These are phyloP conservation scores for Fusarium sp. DNA, from an alignment of 2,329 filamentous ascomycete species.

Conservation along the genomic window DNA sequence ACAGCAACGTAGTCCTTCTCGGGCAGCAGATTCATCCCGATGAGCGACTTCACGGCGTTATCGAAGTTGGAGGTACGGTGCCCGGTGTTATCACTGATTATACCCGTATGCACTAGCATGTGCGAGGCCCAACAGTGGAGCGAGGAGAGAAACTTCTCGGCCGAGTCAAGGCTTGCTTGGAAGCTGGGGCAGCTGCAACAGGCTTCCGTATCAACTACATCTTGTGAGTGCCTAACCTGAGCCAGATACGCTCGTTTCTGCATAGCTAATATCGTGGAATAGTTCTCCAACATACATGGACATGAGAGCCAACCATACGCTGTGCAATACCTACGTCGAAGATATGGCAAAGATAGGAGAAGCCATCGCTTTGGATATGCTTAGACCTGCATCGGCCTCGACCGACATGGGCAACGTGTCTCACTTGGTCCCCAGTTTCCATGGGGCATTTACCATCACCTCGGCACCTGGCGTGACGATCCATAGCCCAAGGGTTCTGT, in stretches of 20 bases:
- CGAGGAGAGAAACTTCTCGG: background rate
- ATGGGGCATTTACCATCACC: conserved; percentile 63
- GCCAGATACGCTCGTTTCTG: too few species aligned
- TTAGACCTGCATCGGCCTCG: conserved; percentile 52
- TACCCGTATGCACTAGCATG: background rate
- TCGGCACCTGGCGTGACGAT: conserved; percentile 51
- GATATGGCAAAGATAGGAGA: conserved; percentile 60
- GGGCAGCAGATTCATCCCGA: conserved; percentile 39
- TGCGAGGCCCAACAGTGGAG: background rate
- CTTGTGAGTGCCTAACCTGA: too few species aligned
- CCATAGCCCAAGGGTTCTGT: conserved; percentile 51
- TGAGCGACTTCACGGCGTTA: conserved; percentile 41
- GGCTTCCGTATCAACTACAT: background rate
- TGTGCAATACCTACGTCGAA: conserved; percentile 61
- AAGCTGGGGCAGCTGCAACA: background rate
- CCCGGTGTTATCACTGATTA: background rate
- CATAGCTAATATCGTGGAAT: too few species aligned
- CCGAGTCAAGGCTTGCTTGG: background rate
- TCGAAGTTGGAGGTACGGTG: conserved; percentile 19
- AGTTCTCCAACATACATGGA: conserved; percentile 61
- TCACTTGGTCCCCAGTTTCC: conserved; percentile 63
- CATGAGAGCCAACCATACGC: conserved; percentile 60
- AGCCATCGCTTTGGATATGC: conserved; percentile 50
- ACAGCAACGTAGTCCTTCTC: conserved; percentile 32
- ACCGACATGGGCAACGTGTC: conserved; percentile 70